Base-by-base conservation (phyloP, 768 basidiomycete species). In the Pulveroboletus sp. region DNA sequence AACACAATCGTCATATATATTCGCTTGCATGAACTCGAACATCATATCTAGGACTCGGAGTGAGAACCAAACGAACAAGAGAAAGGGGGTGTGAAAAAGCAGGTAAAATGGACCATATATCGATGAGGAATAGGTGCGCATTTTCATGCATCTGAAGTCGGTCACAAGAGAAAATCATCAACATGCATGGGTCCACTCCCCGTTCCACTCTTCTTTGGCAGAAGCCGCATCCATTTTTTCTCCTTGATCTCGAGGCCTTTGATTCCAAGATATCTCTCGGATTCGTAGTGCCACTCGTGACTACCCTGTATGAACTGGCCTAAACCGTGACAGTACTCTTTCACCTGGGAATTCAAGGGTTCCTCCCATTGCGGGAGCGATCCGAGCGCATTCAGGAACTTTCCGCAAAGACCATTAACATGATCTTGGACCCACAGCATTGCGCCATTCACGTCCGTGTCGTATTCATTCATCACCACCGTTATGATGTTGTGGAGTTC, bases 291-390 rank as follows among this genome's bases (percentile, higher is more conserved):
- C 51, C 51, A 51, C 13, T 50, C 51, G 22, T 43, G 5, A 17
- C 8, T 34, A 16, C 16, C 77, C 6, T 74, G 67, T 1, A 79
- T 70, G 75, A 78, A 82, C 44, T 77, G 71, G 43, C 73, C 79
- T 41, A 81, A 58, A 0, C 78, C 77, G 42, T 71, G 63, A 34
- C 76, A n/a, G n/a, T n/a, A n/a, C n/a, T n/a, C n/a, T n/a, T n/a
- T n/a, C n/a, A n/a, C n/a, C n/a, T n/a, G n/a, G n/a, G n/a, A n/a
- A n/a, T n/a, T n/a, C n/a, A n/a, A n/a, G n/a, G n/a, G n/a, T n/a
- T n/a, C n/a, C n/a, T 73, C 75, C 57, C 70, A 81, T 5, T 69
- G 66, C 0, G 78, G 79, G 4, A 59, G 38, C 4, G 50, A 36
- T 1, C 36, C 55, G 31, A 66, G 64, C 34, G 57, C 51, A 6